Conservation (phyloP, 2,329 filamentous ascomycete species). For the Nothophaeocryptopus gaeumannii region DNA sequence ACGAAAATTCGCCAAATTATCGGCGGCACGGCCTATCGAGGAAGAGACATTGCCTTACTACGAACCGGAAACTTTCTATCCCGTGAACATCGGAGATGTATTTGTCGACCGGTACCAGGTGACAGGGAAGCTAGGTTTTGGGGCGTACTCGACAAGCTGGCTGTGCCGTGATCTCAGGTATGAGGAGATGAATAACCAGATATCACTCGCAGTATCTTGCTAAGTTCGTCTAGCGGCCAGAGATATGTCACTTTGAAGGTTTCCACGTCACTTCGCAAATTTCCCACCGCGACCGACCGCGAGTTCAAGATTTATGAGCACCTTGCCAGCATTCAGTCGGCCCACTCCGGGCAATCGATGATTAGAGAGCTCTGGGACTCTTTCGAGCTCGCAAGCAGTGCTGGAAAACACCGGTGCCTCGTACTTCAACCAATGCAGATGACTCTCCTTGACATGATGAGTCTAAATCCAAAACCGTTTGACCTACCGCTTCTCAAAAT, state of each 20-base stretch:
- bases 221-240: no score
- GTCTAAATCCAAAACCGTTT: background rate
- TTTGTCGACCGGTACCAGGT: conserved; percentile 6
- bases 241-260: no score
- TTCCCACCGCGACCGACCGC: no score
- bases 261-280: no score
- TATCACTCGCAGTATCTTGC: no score
- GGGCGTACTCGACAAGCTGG: conserved; percentile 12
- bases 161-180: conserved; percentile 13
- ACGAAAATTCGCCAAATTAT: no score
- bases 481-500: background rate
- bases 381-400: background rate
- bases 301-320: no score
- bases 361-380: background rate
- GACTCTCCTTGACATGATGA: background rate
- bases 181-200: no score
- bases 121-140: conserved; percentile 13
- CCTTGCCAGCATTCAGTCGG: no score
- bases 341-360: background rate
- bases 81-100: conserved; percentile 7
- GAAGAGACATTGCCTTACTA: conserved; percentile 12
- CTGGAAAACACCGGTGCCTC: background rate
- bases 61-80: conserved; percentile 8
- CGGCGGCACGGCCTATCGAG: background rate
- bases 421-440: conserved; percentile 4